A percentile compares a stretch with the other conserved stretches of the same genome.
These are phyloP conservation scores for Leishmania tarentolae DNA, from an alignment of 208 protist species.

Conservation along the genomic window DNA sequence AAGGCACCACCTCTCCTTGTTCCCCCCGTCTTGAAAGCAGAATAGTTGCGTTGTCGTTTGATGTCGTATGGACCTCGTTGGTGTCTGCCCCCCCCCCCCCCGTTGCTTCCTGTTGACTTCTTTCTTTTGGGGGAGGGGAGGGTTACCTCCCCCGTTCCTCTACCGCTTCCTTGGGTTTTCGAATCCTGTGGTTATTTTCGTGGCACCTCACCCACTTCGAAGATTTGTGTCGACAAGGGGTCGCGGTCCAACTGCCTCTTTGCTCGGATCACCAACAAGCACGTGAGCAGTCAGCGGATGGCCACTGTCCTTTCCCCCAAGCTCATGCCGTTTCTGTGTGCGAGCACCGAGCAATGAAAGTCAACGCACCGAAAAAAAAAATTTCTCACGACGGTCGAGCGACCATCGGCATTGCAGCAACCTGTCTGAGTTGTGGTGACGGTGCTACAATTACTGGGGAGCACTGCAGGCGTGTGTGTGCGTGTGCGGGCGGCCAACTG, in stretches of 20 bases:
- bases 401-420: not conserved
- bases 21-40: not conserved
- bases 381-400: not conserved
- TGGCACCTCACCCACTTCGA: not conserved
- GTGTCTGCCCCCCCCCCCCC: not conserved
- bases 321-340: not conserved
- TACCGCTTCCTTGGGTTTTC: too few relatives aligned
- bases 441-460: not conserved
- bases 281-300: not conserved
- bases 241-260: not conserved
- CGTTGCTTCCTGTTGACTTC: not conserved
- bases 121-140: too few relatives aligned
- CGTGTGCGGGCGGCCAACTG: not conserved
- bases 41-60: not conserved
- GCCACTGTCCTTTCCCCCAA: not conserved
- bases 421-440: too few relatives aligned
- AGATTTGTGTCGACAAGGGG: not conserved
- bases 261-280: not conserved
- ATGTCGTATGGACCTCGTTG: not conserved
- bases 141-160: not conserved
- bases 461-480: not conserved
- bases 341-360: not conserved
- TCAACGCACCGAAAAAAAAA: not conserved
- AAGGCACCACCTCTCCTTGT: not conserved
- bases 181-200: not conserved